Percentiles rank a stretch among this genome's conserved stretches.
These are phyloP conservation scores for Coniochaeta sp. DNA, from an alignment of 2,329 filamentous ascomycete genomes.

Conservation along the genomic window DNA sequence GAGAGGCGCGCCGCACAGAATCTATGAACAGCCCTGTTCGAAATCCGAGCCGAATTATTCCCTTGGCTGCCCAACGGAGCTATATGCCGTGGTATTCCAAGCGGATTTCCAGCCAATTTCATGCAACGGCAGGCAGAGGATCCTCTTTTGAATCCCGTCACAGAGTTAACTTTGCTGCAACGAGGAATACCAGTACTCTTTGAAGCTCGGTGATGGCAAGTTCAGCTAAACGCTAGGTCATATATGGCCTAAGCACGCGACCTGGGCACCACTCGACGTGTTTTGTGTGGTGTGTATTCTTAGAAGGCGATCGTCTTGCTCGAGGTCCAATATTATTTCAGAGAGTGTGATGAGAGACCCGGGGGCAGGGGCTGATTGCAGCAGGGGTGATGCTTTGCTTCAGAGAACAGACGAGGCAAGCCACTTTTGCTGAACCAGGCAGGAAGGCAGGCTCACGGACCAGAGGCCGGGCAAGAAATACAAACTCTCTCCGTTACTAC, in stretches of 20 bases:
- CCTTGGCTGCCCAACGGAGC: neutral
- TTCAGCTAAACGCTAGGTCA: neutral
- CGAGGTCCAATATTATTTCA: neutral
- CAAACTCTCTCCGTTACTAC: neutral
- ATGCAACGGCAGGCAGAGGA: neutral
- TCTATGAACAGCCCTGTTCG: neutral
- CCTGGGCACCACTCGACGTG: neutral
- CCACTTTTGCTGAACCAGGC: neutral
- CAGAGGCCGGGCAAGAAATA: neutral
- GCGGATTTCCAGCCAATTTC: neutral
- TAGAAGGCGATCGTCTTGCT: neutral
- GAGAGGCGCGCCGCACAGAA: neutral
- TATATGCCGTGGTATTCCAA: neutral
- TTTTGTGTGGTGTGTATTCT: neutral
- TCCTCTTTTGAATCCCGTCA: neutral
- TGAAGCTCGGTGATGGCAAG: neutral
- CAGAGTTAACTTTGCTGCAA: neutral
- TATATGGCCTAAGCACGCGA: neutral
- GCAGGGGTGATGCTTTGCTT: neutral
- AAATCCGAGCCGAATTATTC: neutral
- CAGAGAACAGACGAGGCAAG: neutral
- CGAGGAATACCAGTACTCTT: neutral
- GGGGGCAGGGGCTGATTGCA: neutral
- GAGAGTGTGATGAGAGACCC: neutral
- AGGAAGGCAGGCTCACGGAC: neutral